A percentile compares a stretch with the other conserved stretches of the same genome.
Evolutionary conservation across 169 alveolate genomes (phyloP).

Genomic region (Neospora caninum): DNA sequence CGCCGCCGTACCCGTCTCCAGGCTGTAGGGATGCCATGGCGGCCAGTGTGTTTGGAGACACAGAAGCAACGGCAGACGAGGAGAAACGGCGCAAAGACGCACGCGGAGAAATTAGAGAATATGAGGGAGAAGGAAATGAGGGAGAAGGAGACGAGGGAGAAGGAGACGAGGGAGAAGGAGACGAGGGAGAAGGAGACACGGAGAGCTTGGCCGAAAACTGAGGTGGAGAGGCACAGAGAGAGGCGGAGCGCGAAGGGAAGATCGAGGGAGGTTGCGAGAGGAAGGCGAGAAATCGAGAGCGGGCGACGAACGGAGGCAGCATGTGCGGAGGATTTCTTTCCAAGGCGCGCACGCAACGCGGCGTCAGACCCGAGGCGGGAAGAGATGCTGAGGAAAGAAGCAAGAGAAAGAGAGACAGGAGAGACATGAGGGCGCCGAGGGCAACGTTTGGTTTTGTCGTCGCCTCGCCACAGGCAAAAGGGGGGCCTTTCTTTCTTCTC

Average conservation of each 20-base stretch:
- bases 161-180: too few species aligned
- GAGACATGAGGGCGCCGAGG: too few species aligned
- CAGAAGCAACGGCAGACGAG: neutral
- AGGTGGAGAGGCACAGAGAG: neutral
- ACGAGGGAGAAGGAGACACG: too few species aligned
- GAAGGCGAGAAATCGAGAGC: too few species aligned
- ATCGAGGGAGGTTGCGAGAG: neutral
- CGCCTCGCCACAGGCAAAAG: too few species aligned
- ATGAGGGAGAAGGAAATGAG: neutral
- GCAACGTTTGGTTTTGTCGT: too few species aligned
- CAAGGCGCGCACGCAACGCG: too few species aligned
- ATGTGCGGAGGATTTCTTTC: too few species aligned
- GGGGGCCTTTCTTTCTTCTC: too few species aligned
- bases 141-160: neutral
- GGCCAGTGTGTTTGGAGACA: neutral
- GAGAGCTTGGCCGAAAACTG: too few species aligned
- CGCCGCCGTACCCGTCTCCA: slow-evolving; percentile 52
- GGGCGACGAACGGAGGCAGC: too few species aligned
- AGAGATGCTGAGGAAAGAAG: neutral
- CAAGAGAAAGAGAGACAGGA: neutral
- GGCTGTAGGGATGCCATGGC: neutral
- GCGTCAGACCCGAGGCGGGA: too few species aligned
- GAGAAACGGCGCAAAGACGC: neutral
- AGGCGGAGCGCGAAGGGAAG: neutral
- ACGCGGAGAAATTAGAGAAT: neutral